Evolutionary conservation across 192 early-diverging fungal genomes (phyloP), one percentile per base, ranked within the genome.

Genomic region (Diversispora epigaea): DNA sequence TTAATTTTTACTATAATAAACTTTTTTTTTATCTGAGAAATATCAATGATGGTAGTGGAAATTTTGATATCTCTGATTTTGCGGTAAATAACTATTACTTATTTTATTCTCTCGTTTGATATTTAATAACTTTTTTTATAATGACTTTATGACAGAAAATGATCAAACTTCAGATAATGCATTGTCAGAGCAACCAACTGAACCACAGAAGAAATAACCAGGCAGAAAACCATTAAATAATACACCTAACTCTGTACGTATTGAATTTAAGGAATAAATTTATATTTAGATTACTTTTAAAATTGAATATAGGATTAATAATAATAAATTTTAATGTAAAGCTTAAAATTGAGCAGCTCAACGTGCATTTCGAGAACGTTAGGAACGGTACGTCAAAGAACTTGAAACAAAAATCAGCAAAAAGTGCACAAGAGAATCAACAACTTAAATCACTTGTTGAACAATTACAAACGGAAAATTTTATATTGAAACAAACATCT

Each of bases 281-380:
- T 57, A 21, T 57, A 8, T 7, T 4, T n/a, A 22, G 7, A 22
- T 57, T 57, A 22, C 9, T 57, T n/a, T 57, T 57, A 57, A 57
- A 62, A 62, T 10, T 3, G 40, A 40, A 39, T 4, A 62, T 14
- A 39, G 9, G 14, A 7, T 43, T 63, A 41, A 15, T 63, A 2
- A 19, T 63, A 3, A 41, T 39, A 9, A 15, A 40, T 40, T 3
- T 43, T 47, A 57, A 17, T 57, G 90, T 68, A 89, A 91, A 39
- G 91, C 90, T 9, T 91, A 93, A 78, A 93, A 93, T 77, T 85
- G 92, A 14, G 91, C 91, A 8, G 92, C 92, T 7, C 92, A 93
- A 78, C 87, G 92, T 9, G 93, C 93, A 4, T 96, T 96, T 80
- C 91, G 95, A 55, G 93, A 95, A 77, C 85, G 86, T 71, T 93